These are phyloP conservation scores for Monosporascus sp. DNA, from an alignment of 2,329 filamentous ascomycete genomes.

Conservation along the genomic window DNA sequence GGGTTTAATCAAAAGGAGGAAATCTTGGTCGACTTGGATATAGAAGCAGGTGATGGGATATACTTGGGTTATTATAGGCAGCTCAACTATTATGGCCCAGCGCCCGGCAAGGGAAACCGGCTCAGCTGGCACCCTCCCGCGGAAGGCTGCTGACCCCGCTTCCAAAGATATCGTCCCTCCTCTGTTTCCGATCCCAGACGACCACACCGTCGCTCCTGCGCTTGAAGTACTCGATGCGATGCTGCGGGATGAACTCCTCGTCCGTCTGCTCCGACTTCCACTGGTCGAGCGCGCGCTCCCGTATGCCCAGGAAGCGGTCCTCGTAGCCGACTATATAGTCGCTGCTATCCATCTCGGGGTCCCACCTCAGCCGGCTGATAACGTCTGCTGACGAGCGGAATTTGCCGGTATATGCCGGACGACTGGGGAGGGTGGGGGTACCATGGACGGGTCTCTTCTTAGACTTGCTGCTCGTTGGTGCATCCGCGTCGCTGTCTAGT, in stretches of 20 bases:
- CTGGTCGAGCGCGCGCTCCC: slow-evolving; percentile 46
- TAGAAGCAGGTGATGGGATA: no score
- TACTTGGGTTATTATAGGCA: no score
- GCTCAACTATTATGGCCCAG: no score
- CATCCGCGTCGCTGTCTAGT: slow-evolving; percentile 21
- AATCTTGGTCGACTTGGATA: no score
- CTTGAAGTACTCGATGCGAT: slow-evolving; percentile 58
- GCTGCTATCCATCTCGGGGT: slow-evolving; percentile 43
- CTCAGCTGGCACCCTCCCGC: background rate
- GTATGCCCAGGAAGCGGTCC: slow-evolving; percentile 51
- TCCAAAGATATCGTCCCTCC: slow-evolving; percentile 51
- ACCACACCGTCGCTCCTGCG: slow-evolving; percentile 41
- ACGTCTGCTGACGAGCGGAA: slow-evolving; percentile 54
- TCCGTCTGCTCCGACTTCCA: slow-evolving; percentile 60
- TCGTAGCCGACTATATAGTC: slow-evolving; percentile 57
- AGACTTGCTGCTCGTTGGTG: slow-evolving; percentile 8
- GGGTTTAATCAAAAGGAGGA: no score
- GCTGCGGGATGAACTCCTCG: slow-evolving; percentile 62
- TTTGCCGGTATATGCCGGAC: slow-evolving; percentile 34
- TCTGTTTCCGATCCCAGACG: slow-evolving; percentile 52
- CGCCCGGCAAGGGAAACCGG: no score
- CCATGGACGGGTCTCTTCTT: slow-evolving; percentile 12
- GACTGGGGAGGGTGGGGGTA: slow-evolving; percentile 11
- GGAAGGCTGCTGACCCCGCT: slow-evolving; percentile 34
- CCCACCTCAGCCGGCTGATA: slow-evolving; percentile 55